phyloP scores from a whole-genome alignment of 164 flowering plant genomes.

The Kalanchoe fedtschenkoi region DNA sequence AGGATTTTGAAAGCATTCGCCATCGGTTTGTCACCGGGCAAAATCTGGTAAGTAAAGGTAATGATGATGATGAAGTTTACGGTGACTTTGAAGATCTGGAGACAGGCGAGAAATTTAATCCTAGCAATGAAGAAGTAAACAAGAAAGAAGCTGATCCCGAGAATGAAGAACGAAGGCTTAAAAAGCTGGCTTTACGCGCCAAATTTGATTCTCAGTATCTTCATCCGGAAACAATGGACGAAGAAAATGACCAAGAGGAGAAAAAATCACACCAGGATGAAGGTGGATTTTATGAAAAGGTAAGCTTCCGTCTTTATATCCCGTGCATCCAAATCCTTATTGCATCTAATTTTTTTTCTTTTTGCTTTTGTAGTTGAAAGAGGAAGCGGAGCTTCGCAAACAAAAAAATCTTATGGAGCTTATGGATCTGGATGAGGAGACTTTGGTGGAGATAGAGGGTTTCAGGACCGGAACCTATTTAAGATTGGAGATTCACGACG shows the following conservation, averaged over 20 bases:
- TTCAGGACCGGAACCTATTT: constrained; percentile 80
- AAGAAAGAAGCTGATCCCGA: constrained; percentile 25
- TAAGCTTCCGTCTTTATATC: constrained; percentile 14
- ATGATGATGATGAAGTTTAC: constrained; percentile 44
- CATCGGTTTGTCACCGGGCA: constrained; percentile 79
- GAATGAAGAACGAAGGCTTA: constrained; percentile 56
- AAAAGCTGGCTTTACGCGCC: constrained; percentile 87
- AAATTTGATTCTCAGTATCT: constrained; percentile 89
- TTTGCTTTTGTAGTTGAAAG: constrained; percentile 55
- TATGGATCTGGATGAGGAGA: constrained; percentile 72
- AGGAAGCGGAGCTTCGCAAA: constrained; percentile 69
- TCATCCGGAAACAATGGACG: constrained; percentile 32
- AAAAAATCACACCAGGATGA: constrained; percentile 29
- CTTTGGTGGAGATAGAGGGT: constrained; percentile 78
- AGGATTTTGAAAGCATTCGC: constrained; percentile 51
- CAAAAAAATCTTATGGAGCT: constrained; percentile 81
- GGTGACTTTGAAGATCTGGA: constrained; percentile 96
- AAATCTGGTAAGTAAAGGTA: constrained; percentile 23
- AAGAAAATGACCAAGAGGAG: constrained; percentile 32
- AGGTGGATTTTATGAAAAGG: constrained; percentile 64
- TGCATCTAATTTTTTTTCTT: background rate
- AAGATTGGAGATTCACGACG: constrained; percentile 76
- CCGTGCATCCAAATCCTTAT: background rate
- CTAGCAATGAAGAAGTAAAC: constrained; percentile 11
- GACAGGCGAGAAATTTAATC: constrained; percentile 50